Conservation (phyloP, 176 grass and related monocot genomes). For the Poa pratensis region DNA sequence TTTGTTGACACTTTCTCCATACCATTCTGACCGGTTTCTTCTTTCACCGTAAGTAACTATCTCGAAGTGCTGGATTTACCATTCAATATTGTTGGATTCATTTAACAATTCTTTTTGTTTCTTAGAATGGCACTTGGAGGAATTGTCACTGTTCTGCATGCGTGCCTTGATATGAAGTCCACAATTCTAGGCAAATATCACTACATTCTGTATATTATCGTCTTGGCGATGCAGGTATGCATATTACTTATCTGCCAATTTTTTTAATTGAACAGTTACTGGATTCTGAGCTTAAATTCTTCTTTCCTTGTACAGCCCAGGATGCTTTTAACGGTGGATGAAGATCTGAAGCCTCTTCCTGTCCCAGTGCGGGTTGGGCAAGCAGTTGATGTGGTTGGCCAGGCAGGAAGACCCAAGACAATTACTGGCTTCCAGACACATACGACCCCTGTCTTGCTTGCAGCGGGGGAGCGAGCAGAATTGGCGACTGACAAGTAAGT, state of each 20-base stretch:
- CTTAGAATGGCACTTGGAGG: constrained; percentile 89
- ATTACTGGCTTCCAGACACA: constrained; percentile 99
- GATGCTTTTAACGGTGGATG: constrained; percentile 95
- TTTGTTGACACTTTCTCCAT: constrained; percentile 91
- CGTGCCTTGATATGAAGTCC: constrained; percentile 96
- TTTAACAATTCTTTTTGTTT: constrained; percentile 5
- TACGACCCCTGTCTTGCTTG: constrained; percentile 92
- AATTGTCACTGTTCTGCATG: constrained; percentile 84
- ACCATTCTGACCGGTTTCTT: constrained; percentile 96
- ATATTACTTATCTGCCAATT: neutral
- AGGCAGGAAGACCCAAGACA: constrained; percentile 96
- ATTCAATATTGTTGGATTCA: neutral
- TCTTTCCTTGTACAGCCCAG: constrained; percentile 67
- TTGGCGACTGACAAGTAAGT: constrained; percentile 92
- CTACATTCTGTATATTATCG: constrained; percentile 89
- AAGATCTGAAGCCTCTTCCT: constrained; percentile 87
- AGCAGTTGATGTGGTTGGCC: constrained; percentile 96
- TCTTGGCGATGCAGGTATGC: constrained; percentile 92
- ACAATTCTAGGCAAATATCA: constrained; percentile 93
- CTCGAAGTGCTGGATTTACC: neutral
- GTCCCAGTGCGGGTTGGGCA: constrained; percentile 96
- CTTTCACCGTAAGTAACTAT: constrained; percentile 81
- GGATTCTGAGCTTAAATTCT: constrained; percentile 18
- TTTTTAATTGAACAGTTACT: constrained; percentile 13
- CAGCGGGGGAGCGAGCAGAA: constrained; percentile 91